Percentiles rank a stretch among this genome's conserved stretches.
phyloP scores from a whole-genome alignment of 1,284 basidiomycete species.

The Moesziomyces sp. region DNA sequence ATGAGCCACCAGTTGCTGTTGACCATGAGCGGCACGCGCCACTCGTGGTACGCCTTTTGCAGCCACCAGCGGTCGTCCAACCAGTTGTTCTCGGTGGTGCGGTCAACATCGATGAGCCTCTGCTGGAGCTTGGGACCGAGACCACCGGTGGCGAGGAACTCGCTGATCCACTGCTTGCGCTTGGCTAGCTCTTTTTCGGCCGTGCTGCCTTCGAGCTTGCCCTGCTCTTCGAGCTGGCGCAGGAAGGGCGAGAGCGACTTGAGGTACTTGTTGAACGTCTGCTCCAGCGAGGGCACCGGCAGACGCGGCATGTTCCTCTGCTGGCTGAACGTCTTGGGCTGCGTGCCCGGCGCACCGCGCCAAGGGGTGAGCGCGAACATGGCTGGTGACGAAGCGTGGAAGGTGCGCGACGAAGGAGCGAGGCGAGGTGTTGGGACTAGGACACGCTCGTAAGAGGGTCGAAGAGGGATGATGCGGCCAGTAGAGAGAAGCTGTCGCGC shows the following conservation, averaged over 20 bases:
- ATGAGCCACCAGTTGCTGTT: conserved; percentile 98
- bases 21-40: conserved; percentile 84
- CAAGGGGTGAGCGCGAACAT: conserved; percentile 69
- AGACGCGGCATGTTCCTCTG: conserved; percentile 73
- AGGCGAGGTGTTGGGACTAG: conserved; percentile 9
- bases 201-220: conserved; percentile 73
- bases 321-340: conserved; percentile 70
- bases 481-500: conserved; percentile 27
- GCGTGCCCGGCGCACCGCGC: conserved; percentile 48
- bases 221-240: conserved; percentile 70
- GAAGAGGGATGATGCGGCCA: conserved; percentile 20
- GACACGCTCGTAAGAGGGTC: conserved; percentile 15
- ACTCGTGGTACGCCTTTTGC: conserved; percentile 88
- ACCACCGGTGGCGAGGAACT: conserved; percentile 76
- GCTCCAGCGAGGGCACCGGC: conserved; percentile 83
- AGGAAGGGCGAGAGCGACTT: conserved; percentile 82
- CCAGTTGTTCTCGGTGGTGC: conserved; percentile 89
- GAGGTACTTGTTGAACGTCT: conserved; percentile 83
- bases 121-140: conserved; percentile 81
- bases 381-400: conserved; percentile 32
- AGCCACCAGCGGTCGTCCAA: conserved; percentile 94
- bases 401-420: conserved; percentile 12
- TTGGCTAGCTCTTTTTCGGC: conserved; percentile 75
- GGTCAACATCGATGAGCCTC: conserved; percentile 85
- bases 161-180: conserved; percentile 76